Conservation (phyloP, 139 green algal species). For the Chlorella sp. region DNA sequence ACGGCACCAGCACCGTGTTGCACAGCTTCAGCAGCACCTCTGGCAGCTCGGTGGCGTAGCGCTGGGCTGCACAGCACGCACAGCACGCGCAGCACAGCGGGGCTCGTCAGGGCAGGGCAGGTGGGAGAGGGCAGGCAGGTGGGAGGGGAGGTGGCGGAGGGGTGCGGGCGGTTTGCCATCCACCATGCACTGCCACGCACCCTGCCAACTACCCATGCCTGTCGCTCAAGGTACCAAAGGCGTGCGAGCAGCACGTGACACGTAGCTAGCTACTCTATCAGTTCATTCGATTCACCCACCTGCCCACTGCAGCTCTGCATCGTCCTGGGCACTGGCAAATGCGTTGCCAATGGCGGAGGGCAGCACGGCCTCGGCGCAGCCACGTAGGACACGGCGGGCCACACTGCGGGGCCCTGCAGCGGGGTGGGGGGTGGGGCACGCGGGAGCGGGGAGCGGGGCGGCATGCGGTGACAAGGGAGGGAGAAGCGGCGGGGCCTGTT, state of each 20-base stretch:
- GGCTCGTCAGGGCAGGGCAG: background rate
- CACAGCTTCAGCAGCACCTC: conserved; percentile 20
- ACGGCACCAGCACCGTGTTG: conserved; percentile 3
- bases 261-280: too few relatives aligned
- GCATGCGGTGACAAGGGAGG: too few relatives aligned
- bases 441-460: background rate
- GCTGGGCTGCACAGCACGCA: background rate
- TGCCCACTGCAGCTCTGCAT: conserved; percentile 28
- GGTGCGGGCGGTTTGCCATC: too few relatives aligned
- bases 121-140: background rate
- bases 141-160: too few relatives aligned
- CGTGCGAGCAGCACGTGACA: too few relatives aligned
- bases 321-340: conserved; percentile 1
- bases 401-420: conserved; percentile 50
- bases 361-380: conserved; percentile 39
- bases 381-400: conserved; percentile 52
- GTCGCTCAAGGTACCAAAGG: too few relatives aligned
- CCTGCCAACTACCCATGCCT: background rate
- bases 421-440: too few relatives aligned
- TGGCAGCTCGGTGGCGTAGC: conserved; percentile 9
- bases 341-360: background rate
- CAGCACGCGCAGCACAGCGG: too few relatives aligned
- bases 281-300: too few relatives aligned
- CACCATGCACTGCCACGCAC: background rate
- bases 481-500: background rate